Base-by-base conservation (phyloP, 73 alveolate genomes). In the Paraurostyla sp. region DNA sequence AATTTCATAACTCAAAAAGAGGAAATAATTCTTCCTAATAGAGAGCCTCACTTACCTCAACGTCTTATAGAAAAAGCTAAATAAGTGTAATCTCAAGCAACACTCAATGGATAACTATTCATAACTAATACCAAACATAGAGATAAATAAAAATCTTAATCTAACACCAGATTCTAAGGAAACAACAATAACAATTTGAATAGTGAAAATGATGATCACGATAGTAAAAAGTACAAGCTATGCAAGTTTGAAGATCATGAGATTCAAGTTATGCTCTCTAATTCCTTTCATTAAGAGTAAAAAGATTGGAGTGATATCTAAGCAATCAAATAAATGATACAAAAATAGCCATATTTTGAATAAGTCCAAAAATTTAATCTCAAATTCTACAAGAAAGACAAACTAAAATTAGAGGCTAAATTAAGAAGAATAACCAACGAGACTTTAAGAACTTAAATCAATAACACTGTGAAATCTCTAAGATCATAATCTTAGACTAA, bases 171-270 rank as follows among this genome's bases (percentile, higher is more conserved):
- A 23, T 23, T 13, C 15, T 16, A 11, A 23, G 15, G 22, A 32
- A 56, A 56, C 15, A 56, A 13, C 36, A 13, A 56, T 16, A 56
- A 56, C 9, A 51, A 42, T 4, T 38, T 30, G 58, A 50, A 30
- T 11, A 78, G 78, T 36, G 22, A 51, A 4, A 25, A 18, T 0
- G 18, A 18, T 27, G 80, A 40, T 29, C 38, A 15, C 25, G 75
- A 51, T 29, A 32, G 59, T 29, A 52, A 78, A 43, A 52, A 35
- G 42, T 54, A 40, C 46, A 36, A 38, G n/a, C 6, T 78, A 16
- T 43, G 75, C 42, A 78, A 78, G 46, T 78, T 78, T 36, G 78
- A 78, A 3, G 89, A 78, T 0, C 27, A 54, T 52, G 89, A 78
- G 52, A 13, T 78, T 16, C 27, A 78, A 50, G 23, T 25, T 16